Percentiles rank a stretch among this genome's conserved stretches.
Conservation (phyloP, 2,329 filamentous ascomycete genomes). For the Penicillium sp. region DNA sequence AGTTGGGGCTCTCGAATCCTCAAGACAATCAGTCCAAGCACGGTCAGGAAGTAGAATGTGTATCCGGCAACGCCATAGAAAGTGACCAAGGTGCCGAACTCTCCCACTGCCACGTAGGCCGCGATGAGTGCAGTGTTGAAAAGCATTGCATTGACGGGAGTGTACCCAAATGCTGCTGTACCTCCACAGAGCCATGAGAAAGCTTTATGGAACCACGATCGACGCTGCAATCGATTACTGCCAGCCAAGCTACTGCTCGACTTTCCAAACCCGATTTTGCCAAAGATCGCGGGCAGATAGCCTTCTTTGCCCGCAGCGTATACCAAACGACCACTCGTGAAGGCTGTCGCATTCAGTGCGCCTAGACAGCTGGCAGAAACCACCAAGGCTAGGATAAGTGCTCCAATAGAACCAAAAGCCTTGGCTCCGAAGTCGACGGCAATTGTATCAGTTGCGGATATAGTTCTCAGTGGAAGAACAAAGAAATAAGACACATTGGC, state of each 20-base stretch:
- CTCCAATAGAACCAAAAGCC: constrained; percentile 81
- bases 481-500: constrained; percentile 94
- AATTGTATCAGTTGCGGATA: constrained; percentile 90
- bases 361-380: constrained; percentile 92
- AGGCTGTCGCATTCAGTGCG: constrained; percentile 88
- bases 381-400: constrained; percentile 78
- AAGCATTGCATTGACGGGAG: constrained; percentile 84
- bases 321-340: constrained; percentile 85
- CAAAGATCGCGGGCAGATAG: constrained; percentile 80
- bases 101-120: constrained; percentile 77
- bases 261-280: constrained; percentile 67
- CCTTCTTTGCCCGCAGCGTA: constrained; percentile 95
- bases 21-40: constrained; percentile 86
- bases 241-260: constrained; percentile 23
- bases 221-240: constrained; percentile 35
- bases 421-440: constrained; percentile 88
- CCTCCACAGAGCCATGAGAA: constrained; percentile 67
- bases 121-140: constrained; percentile 73
- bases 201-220: constrained; percentile 56
- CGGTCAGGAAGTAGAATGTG: constrained; percentile 94
- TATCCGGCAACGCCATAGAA: constrained; percentile 98
- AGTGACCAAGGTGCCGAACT: constrained; percentile 86
- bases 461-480: constrained; percentile 73
- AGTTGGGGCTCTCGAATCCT: constrained; percentile 81
- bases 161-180: constrained; percentile 78